These are phyloP conservation scores for Candida sphagnicola DNA, from an alignment of 805 yeast species.

Conservation along the genomic window DNA sequence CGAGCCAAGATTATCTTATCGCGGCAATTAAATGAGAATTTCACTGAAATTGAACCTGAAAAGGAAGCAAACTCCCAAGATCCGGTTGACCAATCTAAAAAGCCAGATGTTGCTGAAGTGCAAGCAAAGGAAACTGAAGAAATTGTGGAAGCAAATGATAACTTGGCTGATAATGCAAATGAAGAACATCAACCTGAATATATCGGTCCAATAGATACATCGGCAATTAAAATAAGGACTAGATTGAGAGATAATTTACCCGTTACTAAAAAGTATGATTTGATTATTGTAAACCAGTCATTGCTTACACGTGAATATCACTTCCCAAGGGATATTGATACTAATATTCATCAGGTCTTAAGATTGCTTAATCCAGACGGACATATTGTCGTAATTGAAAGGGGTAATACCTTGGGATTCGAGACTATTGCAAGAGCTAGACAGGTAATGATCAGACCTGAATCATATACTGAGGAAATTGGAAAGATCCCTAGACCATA, in stretches of 20 bases:
- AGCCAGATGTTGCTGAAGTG: slow-evolving; percentile 8
- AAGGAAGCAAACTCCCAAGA: too few species aligned
- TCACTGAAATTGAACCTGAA: slow-evolving; percentile 10
- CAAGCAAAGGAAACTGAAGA: slow-evolving; percentile 10
- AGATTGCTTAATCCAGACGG: slow-evolving; percentile 73
- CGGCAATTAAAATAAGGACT: slow-evolving; percentile 51
- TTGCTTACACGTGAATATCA: slow-evolving; percentile 54
- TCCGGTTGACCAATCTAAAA: slow-evolving; percentile 7
- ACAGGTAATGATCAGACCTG: slow-evolving; percentile 87
- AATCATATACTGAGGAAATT: slow-evolving; percentile 47
- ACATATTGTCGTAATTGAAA: slow-evolving; percentile 70
- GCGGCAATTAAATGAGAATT: slow-evolving; percentile 54
- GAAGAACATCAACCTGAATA: slow-evolving; percentile 13
- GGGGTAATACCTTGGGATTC: slow-evolving; percentile 88
- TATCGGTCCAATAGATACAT: slow-evolving; percentile 51
- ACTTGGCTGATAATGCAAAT: slow-evolving; percentile 4
- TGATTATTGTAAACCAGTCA: slow-evolving; percentile 81
- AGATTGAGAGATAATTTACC: slow-evolving; percentile 54
- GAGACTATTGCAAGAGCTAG: slow-evolving; percentile 88
- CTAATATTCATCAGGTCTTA: slow-evolving; percentile 55
- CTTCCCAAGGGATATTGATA: slow-evolving; percentile 74
- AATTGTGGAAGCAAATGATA: slow-evolving; percentile 11
- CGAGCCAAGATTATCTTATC: slow-evolving; percentile 75
- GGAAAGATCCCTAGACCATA: slow-evolving; percentile 73
- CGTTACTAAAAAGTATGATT: slow-evolving; percentile 56